Evolutionary conservation across 2,329 filamentous ascomycete species (phyloP).

Genomic region (Penicillium polonicum): DNA sequence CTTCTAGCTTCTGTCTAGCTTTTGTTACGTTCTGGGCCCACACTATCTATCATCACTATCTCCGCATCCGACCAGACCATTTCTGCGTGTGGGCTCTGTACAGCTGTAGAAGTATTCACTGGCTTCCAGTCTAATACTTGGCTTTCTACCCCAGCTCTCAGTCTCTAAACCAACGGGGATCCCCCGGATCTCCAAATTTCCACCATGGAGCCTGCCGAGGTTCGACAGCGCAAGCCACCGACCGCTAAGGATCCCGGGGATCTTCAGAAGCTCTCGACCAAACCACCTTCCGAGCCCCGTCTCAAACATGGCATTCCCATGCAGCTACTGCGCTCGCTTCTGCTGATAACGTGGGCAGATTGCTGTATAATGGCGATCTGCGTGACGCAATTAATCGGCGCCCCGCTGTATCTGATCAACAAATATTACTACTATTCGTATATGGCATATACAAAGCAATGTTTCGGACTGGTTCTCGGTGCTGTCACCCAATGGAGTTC

Average conservation of each 20-base stretch:
- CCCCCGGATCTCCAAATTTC: background rate
- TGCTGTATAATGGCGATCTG: constrained; percentile 46
- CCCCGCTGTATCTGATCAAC: constrained; percentile 61
- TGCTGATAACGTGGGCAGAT: constrained; percentile 47
- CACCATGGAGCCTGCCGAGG: constrained; percentile 34
- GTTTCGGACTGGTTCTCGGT: constrained; percentile 62
- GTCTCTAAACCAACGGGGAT: background rate
- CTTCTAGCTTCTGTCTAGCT: constrained; percentile 1
- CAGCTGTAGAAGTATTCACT: background rate
- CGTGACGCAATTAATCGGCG: constrained; percentile 59
- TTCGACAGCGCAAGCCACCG: constrained; percentile 34
- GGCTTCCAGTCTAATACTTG: background rate
- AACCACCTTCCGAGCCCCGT: constrained; percentile 31
- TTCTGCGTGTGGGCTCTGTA: background rate
- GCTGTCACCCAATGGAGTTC: constrained; percentile 63
- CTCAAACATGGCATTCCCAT: constrained; percentile 48
- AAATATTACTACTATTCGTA: constrained; percentile 62
- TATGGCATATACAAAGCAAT: constrained; percentile 66
- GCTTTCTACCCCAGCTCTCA: background rate
- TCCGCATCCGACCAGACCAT: background rate
- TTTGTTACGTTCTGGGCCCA: background rate
- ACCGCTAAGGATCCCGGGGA: constrained; percentile 16
- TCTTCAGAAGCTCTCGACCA: constrained; percentile 18
- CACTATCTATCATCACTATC: background rate
- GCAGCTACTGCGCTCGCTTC: constrained; percentile 47